Evolutionary conservation across 495 filamentous ascomycete genomes (phyloP).

Genomic region (Penicillium chermesinum): DNA sequence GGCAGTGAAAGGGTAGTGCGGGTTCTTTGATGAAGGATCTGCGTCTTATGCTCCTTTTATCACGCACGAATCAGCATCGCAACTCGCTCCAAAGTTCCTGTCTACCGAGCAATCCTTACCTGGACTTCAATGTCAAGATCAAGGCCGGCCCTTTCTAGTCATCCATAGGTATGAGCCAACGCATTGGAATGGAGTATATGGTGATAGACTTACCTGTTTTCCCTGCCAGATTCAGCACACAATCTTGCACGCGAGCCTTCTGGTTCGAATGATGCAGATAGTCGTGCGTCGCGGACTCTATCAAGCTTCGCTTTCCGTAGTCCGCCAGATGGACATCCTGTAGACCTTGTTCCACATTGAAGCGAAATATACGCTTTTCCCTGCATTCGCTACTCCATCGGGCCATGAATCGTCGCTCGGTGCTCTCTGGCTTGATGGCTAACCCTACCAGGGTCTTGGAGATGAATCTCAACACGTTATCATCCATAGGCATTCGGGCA

Average conservation of each 20-base stretch:
- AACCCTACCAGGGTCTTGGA: conserved; percentile 23
- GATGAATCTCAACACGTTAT: conserved; percentile 20
- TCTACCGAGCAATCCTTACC: conserved; percentile 3
- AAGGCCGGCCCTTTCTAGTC: conserved; percentile 6
- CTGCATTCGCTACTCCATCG: conserved; percentile 12
- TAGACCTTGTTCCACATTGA: conserved; percentile 18
- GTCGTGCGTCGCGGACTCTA: conserved; percentile 16
- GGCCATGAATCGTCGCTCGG: conserved; percentile 16
- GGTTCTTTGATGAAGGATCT: neutral
- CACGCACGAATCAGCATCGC: neutral
- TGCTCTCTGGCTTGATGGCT: conserved; percentile 15
- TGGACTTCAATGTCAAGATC: conserved; percentile 9
- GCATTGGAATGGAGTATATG: too few species aligned
- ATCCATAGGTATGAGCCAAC: neutral
- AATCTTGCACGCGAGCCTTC: conserved; percentile 6
- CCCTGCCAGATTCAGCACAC: conserved; percentile 2
- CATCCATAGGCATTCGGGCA: conserved; percentile 1
- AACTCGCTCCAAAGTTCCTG: neutral
- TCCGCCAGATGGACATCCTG: conserved; percentile 15
- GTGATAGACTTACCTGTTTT: conserved; percentile 15
- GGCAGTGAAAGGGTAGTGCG: neutral
- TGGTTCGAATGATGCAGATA: conserved; percentile 15
- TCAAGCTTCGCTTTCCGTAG: conserved; percentile 7
- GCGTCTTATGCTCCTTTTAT: neutral
- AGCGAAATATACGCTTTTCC: conserved; percentile 7